phyloP scores from a whole-genome alignment of 306 rosid genomes.

The Cicer yamashitae region DNA sequence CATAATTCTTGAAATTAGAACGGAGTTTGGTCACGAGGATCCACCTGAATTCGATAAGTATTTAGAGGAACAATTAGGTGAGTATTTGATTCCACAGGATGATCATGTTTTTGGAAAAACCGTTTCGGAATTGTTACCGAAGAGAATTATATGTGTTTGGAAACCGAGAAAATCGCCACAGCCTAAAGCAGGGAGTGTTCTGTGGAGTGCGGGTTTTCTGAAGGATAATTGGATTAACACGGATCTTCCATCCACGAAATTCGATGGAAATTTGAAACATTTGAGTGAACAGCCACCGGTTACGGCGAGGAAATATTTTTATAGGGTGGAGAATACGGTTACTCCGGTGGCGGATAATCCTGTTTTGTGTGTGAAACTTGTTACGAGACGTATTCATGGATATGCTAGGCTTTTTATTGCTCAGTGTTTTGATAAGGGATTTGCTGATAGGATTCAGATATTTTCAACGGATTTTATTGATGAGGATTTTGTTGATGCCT shows the following conservation, averaged over 20 bases:
- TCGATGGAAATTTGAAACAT: constrained; percentile 76
- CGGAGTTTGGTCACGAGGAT: constrained; percentile 81
- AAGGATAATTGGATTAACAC: constrained; percentile 86
- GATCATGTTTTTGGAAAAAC: constrained; percentile 68
- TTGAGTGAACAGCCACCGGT: constrained; percentile 70
- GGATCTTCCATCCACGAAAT: constrained; percentile 86
- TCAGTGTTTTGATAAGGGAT: constrained; percentile 58
- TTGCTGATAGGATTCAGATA: constrained; percentile 68
- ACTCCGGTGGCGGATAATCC: constrained; percentile 86
- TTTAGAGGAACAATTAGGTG: constrained; percentile 70
- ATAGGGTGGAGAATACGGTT: constrained; percentile 92
- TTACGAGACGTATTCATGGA: constrained; percentile 69
- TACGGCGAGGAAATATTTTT: constrained; percentile 67
- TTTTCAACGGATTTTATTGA: constrained; percentile 82
- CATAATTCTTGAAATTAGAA: constrained; percentile 76
- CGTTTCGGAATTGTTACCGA: constrained; percentile 67
- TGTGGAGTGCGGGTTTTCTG: constrained; percentile 73
- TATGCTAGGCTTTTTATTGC: constrained; percentile 74
- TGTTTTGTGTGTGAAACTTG: constrained; percentile 76
- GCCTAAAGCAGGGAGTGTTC: constrained; percentile 65
- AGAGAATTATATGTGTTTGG: constrained; percentile 82
- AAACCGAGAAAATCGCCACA: constrained; percentile 75
- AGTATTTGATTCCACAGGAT: constrained; percentile 69
- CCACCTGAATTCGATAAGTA: constrained; percentile 80
- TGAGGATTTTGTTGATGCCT: constrained; percentile 83